Percentiles rank a stretch among this genome's conserved stretches.
Conservation (phyloP, 306 rosid species). For the Malus fusca region DNA sequence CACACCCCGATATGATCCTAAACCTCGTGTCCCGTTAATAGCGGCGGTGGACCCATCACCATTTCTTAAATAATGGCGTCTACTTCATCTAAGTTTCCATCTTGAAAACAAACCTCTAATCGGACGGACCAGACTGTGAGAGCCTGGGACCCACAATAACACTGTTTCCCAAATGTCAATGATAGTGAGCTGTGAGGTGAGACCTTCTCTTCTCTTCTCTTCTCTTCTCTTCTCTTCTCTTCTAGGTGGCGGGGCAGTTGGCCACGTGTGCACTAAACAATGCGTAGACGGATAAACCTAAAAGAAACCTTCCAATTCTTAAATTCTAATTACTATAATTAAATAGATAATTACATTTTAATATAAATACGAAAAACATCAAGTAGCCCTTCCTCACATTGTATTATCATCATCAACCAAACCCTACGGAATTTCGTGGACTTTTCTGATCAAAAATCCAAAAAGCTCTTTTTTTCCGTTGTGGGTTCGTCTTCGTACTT, state of each 20-base stretch:
- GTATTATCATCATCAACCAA: slow-evolving; percentile 21
- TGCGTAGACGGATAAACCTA: neutral
- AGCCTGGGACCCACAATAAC: neutral
- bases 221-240: neutral
- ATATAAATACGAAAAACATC: neutral
- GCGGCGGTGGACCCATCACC: neutral
- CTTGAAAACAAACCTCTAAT: neutral
- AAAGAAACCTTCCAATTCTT: neutral
- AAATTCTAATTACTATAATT: neutral
- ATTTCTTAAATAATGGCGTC: neutral
- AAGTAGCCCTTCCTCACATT: neutral
- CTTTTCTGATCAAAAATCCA: slow-evolving; percentile 35
- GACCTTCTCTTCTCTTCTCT: neutral
- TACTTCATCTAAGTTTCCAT: neutral
- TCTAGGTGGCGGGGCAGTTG: neutral
- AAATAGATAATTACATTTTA: neutral
- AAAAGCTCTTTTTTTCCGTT: slow-evolving; percentile 5
- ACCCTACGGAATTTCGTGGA: slow-evolving; percentile 16
- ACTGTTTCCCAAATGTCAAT: neutral
- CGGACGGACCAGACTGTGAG: neutral
- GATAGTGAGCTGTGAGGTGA: neutral
- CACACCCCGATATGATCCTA: too few species aligned
- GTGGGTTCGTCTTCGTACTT: slow-evolving; percentile 7
- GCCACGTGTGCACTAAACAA: neutral
- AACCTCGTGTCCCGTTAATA: neutral